Evolutionary conservation across 345 rosid species (phyloP), one percentile per base, ranked within the genome.

Genomic region (Salix koriyanagi): DNA sequence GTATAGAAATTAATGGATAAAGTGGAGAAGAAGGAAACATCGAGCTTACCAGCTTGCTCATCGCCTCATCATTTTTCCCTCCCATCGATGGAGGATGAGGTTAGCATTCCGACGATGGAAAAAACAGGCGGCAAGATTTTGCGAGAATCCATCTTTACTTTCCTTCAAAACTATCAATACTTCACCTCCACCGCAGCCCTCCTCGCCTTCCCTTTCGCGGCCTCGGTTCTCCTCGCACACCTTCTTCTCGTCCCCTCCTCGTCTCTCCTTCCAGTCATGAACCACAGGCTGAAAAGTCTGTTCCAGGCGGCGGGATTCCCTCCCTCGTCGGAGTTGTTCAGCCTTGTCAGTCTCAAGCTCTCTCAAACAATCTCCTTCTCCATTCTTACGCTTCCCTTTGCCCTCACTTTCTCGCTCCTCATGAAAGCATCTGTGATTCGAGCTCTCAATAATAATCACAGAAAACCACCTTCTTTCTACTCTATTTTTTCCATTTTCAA

Each of bases 301-400:
- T 91, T 87, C 68, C 75, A 76, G 0, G 96, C 91, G 0, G 95
- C 97, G 0, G 94, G 92, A 14, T 90, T 95, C 85, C 93, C 97
- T 65, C 34, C 74, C 2, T 87, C 92, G 39, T 87, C 89, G 0
- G 85, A 77, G 7, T 86, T 89, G 80, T 90, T 89, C 87, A 80
- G 72, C 39, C 62, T 90, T 62, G 80, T 93, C 69, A 81, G 74
- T 73, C 84, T 84, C 73, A 95, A 95, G 77, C 86, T 95, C 84
- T 87, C 97, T 2, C 94, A 95, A 77, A 93, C 96, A 34, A 77
- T 92, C 74, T 82, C 87, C 75, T 86, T 93, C 14, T 86, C 82
- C 19, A 42, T 93, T 44, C 79, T 86, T 42, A 81, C 94, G 0
- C 86, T 96, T 48, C 99, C 99, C 75, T 87, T 93, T 79, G 82